phyloP scores from a whole-genome alignment of 208 protist species.

The Phytomonas sp. region DNA sequence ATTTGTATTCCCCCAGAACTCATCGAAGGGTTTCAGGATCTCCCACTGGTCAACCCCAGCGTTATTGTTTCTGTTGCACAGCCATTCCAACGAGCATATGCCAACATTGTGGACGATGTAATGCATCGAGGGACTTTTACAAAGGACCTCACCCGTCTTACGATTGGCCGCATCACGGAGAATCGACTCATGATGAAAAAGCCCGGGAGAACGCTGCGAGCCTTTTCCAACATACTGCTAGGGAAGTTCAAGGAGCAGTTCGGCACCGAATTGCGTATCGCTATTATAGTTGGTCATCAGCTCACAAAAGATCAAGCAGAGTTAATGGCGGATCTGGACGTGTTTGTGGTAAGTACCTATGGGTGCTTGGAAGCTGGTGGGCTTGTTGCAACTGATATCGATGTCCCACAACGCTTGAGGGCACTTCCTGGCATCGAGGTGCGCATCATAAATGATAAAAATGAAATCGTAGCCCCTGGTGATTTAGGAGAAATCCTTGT shows the following conservation, averaged over 20 bases:
- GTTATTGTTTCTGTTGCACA: slow-evolving; percentile 78
- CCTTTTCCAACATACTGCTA: slow-evolving; percentile 62
- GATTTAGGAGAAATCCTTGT: slow-evolving; percentile 83
- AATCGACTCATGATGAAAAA: slow-evolving; percentile 83
- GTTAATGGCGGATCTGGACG: slow-evolving; percentile 84
- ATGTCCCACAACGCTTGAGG: slow-evolving; percentile 84
- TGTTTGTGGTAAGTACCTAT: slow-evolving; percentile 86
- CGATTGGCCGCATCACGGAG: slow-evolving; percentile 80
- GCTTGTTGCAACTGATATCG: slow-evolving; percentile 80
- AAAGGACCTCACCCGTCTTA: slow-evolving; percentile 77
- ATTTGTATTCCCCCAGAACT: slow-evolving; percentile 83
- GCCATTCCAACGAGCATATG: slow-evolving; percentile 81
- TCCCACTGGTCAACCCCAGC: slow-evolving; percentile 77
- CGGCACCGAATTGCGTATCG: slow-evolving; percentile 74
- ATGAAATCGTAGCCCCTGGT: slow-evolving; percentile 84
- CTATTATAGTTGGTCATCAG: slow-evolving; percentile 75
- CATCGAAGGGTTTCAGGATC: slow-evolving; percentile 83
- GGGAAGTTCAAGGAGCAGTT: slow-evolving; percentile 89
- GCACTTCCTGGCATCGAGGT: slow-evolving; percentile 83
- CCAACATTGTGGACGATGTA: slow-evolving; percentile 86
- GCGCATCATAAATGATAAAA: slow-evolving; percentile 86
- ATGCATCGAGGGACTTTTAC: slow-evolving; percentile 72
- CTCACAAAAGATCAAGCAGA: slow-evolving; percentile 82
- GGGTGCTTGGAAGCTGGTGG: slow-evolving; percentile 85
- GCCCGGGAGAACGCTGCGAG: slow-evolving; percentile 58